Base-by-base conservation (phyloP, 2,329 filamentous ascomycete genomes). In the Fusarium sp. region DNA sequence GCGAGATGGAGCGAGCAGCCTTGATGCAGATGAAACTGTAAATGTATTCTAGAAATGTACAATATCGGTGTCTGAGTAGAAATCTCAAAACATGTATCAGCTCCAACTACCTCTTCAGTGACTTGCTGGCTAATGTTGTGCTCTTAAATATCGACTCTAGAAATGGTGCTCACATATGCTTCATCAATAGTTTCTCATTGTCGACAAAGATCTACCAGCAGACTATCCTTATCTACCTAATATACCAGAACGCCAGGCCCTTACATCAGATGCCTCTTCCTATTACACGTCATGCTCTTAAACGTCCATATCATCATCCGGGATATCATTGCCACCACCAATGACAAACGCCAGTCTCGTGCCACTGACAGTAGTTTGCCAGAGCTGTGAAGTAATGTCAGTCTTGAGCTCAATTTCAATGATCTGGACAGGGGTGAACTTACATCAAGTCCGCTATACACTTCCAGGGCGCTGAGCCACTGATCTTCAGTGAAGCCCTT, bases 401-500 rank as follows among this genome's bases (percentile, higher is more conserved):
- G 82, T 69, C 64, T 56, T 46, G 13, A 20, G 20, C 25, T 42
- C 23, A n/a, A 25, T 16, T 33, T 56, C 23, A 56, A 8, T 50
- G 23, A n/a, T 42, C 27, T 54, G 23, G n/a, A 6, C 10, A 14
- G 27, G 8, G n/a, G 8, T 16, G 76, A 70, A 90, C 94, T 93
- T 84, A 98, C 96, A 83, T 97, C 92, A 66, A 97, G 82, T 71
- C 87, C 84, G 3, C 92, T 90, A 81, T 99, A 98, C 83, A 97
- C 95, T 68, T 97, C 91, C 77, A 99, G 85, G 18, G 94, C 91
- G 72, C 87, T 87, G 76, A 92, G 86, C 82, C 97, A 93, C 80
- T 99, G 94, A 80, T 98, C 93, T 70, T 93, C 91, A 0, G 95
- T 99, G 80, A 97, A 99, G 3, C 96, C 96, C 86, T 97, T 97